Conservation (phyloP, 1,139 yeast genomes). For the Yamadazyma siamensis region DNA sequence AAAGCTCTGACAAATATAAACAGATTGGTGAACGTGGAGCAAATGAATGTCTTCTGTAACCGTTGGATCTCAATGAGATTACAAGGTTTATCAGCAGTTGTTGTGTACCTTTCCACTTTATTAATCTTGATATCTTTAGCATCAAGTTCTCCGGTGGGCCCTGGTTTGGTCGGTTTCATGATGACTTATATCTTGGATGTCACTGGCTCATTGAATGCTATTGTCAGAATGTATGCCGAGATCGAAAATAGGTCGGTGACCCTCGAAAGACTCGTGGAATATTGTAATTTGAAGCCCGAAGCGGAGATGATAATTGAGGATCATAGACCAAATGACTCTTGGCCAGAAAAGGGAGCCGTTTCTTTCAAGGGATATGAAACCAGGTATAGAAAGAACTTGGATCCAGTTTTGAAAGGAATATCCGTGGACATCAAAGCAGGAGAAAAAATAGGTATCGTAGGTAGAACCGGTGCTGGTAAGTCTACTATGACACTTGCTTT, state of each 20-base stretch:
- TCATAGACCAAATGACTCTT: constrained; percentile 20
- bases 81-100: constrained; percentile 31
- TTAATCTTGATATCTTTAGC: constrained; percentile 22
- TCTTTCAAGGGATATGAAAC: constrained; percentile 29
- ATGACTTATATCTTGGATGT: constrained; percentile 35
- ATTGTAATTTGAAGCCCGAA: constrained; percentile 31
- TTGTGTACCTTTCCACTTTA: constrained; percentile 27
- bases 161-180: constrained; percentile 36
- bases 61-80: constrained; percentile 42
- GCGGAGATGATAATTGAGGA: constrained; percentile 27
- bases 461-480: constrained; percentile 43
- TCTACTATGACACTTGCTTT: constrained; percentile 36
- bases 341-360: constrained; percentile 34
- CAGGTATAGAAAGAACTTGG: constrained; percentile 34
- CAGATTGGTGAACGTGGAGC: constrained; percentile 19
- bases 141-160: constrained; percentile 20
- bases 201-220: constrained; percentile 27
- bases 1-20: constrained; percentile 20
- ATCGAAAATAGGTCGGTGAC: constrained; percentile 32
- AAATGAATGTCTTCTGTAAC: constrained; percentile 23
- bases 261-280: constrained; percentile 35
- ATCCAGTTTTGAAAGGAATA: constrained; percentile 31
- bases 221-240: constrained; percentile 34
- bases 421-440: constrained; percentile 24
- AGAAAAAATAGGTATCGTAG: constrained; percentile 40